Percentiles rank a stretch among this genome's conserved stretches.
These are phyloP conservation scores for Aphanomyces invadans DNA, from an alignment of 352 stramenopile species.

Conservation along the genomic window DNA sequence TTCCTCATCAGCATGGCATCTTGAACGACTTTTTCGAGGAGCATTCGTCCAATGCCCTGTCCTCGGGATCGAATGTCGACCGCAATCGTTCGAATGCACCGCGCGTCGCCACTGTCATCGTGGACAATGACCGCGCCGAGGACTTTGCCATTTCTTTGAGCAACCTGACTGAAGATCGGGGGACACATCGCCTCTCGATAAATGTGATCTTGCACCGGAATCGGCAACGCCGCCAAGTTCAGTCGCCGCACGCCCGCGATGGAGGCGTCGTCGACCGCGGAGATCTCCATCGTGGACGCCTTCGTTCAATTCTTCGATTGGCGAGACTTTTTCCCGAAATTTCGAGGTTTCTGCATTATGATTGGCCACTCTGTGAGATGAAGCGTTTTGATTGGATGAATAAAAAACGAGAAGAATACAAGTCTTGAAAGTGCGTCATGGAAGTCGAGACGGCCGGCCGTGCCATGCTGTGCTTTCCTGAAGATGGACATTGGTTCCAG, in stretches of 20 bases:
- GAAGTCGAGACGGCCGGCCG: background rate
- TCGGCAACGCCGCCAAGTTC: conserved; percentile 5
- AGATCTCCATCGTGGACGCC: conserved; percentile 2
- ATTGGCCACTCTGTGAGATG: too few species aligned
- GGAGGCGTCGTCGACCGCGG: background rate
- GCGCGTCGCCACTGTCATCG: background rate
- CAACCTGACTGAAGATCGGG: background rate
- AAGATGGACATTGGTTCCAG: conserved; percentile 19
- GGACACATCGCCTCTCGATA: background rate
- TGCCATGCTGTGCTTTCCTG: conserved; percentile 18
- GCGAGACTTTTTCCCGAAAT: background rate
- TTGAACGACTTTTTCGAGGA: background rate
- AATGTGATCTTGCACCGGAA: conserved; percentile 7
- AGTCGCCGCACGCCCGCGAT: background rate
- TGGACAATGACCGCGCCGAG: background rate
- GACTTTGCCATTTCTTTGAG: background rate
- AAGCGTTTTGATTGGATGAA: background rate
- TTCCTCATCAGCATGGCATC: background rate
- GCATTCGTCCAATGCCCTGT: background rate
- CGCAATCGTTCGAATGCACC: conserved; percentile 10
- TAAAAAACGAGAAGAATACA: too few species aligned
- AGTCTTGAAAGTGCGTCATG: background rate
- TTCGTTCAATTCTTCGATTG: background rate
- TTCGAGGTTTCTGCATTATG: too few species aligned
- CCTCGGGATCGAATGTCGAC: background rate